Percentiles rank a stretch among this genome's conserved stretches.
Evolutionary conservation across 129 eudicot species (phyloP).

Genomic region (Glebionis coronaria): DNA sequence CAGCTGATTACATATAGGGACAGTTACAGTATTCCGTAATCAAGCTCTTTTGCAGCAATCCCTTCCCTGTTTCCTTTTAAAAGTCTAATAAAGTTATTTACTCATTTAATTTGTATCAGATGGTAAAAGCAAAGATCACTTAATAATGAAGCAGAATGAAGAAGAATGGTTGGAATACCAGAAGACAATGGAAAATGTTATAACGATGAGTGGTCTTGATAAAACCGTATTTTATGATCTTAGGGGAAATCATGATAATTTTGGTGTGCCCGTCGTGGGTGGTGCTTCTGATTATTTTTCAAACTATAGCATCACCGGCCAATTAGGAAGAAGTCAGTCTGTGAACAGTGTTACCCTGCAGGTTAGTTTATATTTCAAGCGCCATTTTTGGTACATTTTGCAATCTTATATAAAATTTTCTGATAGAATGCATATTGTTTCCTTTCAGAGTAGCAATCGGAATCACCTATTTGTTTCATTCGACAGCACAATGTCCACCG

Average conservation of each 20-base stretch:
- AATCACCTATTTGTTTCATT: conserved; percentile 76
- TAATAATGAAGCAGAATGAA: conserved; percentile 89
- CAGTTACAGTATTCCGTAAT: neutral
- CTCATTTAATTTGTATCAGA: conserved; percentile 39
- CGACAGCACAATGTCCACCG: conserved; percentile 70
- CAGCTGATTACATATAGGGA: neutral
- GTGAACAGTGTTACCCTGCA: conserved; percentile 79
- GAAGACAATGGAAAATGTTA: conserved; percentile 68
- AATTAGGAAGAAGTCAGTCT: conserved; percentile 56
- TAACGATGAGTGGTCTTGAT: conserved; percentile 73
- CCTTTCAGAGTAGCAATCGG: conserved; percentile 58
- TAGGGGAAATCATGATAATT: conserved; percentile 93
- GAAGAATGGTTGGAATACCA: conserved; percentile 86
- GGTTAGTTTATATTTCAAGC: conserved; percentile 38
- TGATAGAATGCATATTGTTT: neutral
- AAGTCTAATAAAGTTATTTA: neutral
- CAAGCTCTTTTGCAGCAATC: too few species aligned
- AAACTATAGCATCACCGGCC: conserved; percentile 62
- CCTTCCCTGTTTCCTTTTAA: neutral
- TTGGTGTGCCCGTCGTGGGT: conserved; percentile 64
- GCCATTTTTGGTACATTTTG: conserved; percentile 10
- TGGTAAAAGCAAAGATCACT: conserved; percentile 88
- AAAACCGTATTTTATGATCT: conserved; percentile 73
- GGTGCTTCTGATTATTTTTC: conserved; percentile 69
- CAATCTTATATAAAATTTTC: neutral